Evolutionary conservation across 1,139 yeast species (phyloP), one percentile per base, ranked within the genome.

Genomic region (Diutina pseudorugosa): DNA sequence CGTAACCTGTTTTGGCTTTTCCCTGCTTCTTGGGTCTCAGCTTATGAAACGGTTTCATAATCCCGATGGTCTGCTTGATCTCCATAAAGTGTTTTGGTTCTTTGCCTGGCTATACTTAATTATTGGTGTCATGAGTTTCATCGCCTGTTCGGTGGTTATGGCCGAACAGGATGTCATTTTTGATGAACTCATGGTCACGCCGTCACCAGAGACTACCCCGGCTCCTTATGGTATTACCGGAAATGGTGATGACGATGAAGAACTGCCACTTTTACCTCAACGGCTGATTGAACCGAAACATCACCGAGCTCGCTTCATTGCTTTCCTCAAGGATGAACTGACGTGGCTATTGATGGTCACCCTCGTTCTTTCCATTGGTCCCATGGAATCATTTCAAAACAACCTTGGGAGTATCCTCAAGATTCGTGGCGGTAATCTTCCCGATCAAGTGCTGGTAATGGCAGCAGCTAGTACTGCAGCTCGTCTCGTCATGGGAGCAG

Each of bases 371-470:
- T 76, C 84, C 41, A 71, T 89, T 25, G 98, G 98, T 0, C 95
- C 97, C 0, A 69, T 89, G 57, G 98, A 93, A 62, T 82, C 90
- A 72, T 90, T 82, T 65, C 81, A 89, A 58, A 88, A 91, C 55
- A 88, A 91, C 62, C 76, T 93, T 73, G 95, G 95, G 51, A 83
- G 80, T 36, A 75, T 80, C n/a, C 65, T 77, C 57, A 57, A 62
- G 47, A 60, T 21, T 21, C 30, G 27, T 6, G 44, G 30, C 3
- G 51, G 21, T 36, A 19, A 23, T 16, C 8, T 48, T 14, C 33
- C 42, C 11, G 72, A 68, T 57, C 75, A 73, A 58, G 71, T 74
- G 11, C 65, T 73, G 45, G 53, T 70, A 16, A 62, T 72, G 60
- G 76, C 78, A 2, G 61, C 71, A 0, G 66, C 72, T 36, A 72